Conservation (phyloP, 108 stramenopile species). For the Discostella stelligeroides region DNA sequence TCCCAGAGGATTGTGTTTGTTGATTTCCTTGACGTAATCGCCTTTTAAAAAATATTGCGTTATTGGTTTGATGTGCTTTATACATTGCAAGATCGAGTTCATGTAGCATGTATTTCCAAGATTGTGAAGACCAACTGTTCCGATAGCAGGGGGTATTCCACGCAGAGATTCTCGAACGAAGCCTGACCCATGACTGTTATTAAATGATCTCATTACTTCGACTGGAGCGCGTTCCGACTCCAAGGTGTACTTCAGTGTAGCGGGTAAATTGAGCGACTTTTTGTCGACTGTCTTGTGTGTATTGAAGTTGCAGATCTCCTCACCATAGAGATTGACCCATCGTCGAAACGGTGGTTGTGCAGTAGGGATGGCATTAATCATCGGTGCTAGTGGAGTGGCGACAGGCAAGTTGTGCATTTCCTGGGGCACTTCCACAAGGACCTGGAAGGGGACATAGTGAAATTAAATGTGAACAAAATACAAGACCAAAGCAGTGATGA, state of each 20-base stretch:
- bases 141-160: slow-evolving; percentile 78
- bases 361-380: slow-evolving; percentile 12
- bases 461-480: not conserved
- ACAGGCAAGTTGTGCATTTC: slow-evolving; percentile 48
- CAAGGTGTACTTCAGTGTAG: slow-evolving; percentile 65
- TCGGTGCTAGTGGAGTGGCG: slow-evolving; percentile 1
- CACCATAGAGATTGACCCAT: slow-evolving; percentile 83
- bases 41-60: slow-evolving; percentile 88
- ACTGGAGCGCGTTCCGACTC: slow-evolving; percentile 63
- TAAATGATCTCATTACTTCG: slow-evolving; percentile 73
- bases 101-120: slow-evolving; percentile 99
- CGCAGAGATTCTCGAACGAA: slow-evolving; percentile 82
- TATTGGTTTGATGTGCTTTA: slow-evolving; percentile 83
- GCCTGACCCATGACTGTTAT: slow-evolving; percentile 71
- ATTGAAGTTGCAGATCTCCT: slow-evolving; percentile 72
- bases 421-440: slow-evolving; percentile 74
- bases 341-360: slow-evolving; percentile 66
- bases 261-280: slow-evolving; percentile 43
- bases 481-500: not conserved
- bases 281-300: slow-evolving; percentile 62
- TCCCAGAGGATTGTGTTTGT: slow-evolving; percentile 86
- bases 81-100: slow-evolving; percentile 93
- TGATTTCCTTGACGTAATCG: slow-evolving; percentile 63
- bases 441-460: not conserved
- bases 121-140: slow-evolving; percentile 93